Base-by-base conservation (phyloP, 192 early-diverging fungal genomes). In the Backusella sp. region DNA sequence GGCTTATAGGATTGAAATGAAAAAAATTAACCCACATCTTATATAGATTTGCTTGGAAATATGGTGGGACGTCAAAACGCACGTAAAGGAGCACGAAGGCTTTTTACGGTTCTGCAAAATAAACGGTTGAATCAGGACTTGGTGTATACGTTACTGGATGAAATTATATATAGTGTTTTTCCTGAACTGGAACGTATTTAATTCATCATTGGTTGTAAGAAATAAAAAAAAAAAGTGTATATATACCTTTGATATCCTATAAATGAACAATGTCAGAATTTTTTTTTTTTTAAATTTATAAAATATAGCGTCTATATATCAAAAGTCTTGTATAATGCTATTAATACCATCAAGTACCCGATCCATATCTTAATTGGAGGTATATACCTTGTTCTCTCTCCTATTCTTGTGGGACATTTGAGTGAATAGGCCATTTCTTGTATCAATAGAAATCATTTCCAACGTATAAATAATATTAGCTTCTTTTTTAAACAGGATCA, bases 1-100 rank as follows among this genome's bases (percentile, higher is more conserved):
- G 28, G 0, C 1, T 32, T 32, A 3, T 32, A 3, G 32, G 6
- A 41, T 44, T 44, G 53, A 36, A 52, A 15, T 4, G 19, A 49
- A 14, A 52, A 19, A 52, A 19, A 52, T 11, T n/a, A n/a, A 21
- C 4, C 42, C 26, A 30, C 34, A 6, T 32, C 39, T 66, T 66
- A 11, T 66, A 21, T 56, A 26, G 89, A 93, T 35, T 62, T 93
- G 23, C 74, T 96, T 36, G 94, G 91, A 3, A 87, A 79, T 56
- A 90, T 96, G 87, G 92, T 98, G 0, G 96, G 96, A 2, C 79
- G 88, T 56, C 89, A 92, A 65, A 98, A 98, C 73, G 92, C 95
- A 0, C 79, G 86, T 4, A 80, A 87, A 44, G 96, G 96, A 15
- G 94, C 96, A 0, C 42, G 84, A 17, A 80, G 91, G 17, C 78